Conservation (phyloP, 2,329 filamentous ascomycete genomes). For the Parasarocladium wereldwijsianum region DNA sequence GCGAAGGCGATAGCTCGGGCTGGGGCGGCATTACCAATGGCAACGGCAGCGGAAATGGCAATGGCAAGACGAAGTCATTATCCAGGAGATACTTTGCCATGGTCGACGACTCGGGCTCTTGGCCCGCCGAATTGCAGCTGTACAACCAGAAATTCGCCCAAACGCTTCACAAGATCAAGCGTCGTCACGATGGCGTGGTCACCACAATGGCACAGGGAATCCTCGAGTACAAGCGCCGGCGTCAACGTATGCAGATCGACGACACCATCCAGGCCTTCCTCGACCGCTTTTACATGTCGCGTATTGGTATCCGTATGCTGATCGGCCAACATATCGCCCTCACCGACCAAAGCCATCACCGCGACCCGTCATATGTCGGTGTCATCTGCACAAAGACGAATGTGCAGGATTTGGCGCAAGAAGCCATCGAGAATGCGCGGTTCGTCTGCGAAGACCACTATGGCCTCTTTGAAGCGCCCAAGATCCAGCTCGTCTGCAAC, state of each 20-base stretch:
- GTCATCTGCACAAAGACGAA: conserved; percentile 99
- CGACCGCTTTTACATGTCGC: conserved; percentile 98
- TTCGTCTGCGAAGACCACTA: conserved; percentile 99
- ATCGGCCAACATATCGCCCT: conserved; percentile 97
- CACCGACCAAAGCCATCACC: conserved; percentile 79
- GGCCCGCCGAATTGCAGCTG: conserved; percentile 86
- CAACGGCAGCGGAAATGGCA: conserved; percentile 13
- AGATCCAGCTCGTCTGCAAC: conserved; percentile 91
- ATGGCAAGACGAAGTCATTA: conserved; percentile 29
- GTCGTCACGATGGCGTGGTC: conserved; percentile 90
- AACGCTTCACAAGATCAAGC: conserved; percentile 85
- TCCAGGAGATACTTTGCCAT: conserved; percentile 68
- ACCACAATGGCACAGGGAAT: conserved; percentile 98
- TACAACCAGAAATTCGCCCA: conserved; percentile 89
- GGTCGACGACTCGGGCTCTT: conserved; percentile 74
- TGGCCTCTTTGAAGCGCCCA: conserved; percentile 89
- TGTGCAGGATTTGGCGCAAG: conserved; percentile 82
- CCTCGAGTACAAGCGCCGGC: conserved; percentile 90
- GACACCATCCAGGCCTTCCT: conserved; percentile 94
- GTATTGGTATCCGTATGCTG: conserved; percentile 97
- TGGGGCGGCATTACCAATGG: conserved; percentile 27
- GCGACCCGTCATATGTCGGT: conserved; percentile 87
- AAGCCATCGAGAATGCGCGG: conserved; percentile 96
- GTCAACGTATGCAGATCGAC: conserved; percentile 96
- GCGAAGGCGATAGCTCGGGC: conserved; percentile 54